Evolutionary conservation across 1,139 yeast species (phyloP).

Genomic region (Yamadazyma conglobata): DNA sequence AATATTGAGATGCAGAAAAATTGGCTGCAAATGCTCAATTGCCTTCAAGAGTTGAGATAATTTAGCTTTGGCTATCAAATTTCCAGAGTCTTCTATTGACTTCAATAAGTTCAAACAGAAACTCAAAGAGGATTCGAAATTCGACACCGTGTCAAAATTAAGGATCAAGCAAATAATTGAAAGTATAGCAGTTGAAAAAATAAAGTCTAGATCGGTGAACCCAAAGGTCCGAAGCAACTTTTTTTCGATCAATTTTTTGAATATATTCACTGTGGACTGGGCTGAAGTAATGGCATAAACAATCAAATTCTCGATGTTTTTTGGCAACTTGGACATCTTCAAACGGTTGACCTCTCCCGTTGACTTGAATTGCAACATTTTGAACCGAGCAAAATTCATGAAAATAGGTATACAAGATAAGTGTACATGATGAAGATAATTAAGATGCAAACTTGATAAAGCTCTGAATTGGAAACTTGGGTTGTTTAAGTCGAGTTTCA

Average conservation of each 20-base stretch:
- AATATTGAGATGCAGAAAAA: slow-evolving; percentile 2
- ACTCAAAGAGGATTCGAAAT: slow-evolving; percentile 21
- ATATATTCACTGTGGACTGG: slow-evolving; percentile 25
- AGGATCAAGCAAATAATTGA: slow-evolving; percentile 23
- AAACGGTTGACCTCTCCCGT: slow-evolving; percentile 5
- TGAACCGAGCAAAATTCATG: slow-evolving; percentile 21
- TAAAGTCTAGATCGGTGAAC: slow-evolving; percentile 26
- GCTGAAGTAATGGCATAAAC: slow-evolving; percentile 21
- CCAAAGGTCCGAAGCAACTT: slow-evolving; percentile 22
- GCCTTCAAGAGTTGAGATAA: slow-evolving; percentile 19
- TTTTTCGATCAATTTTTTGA: slow-evolving; percentile 20
- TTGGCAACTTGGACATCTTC: slow-evolving; percentile 14
- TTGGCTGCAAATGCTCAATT: slow-evolving; percentile 12
- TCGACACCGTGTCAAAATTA: slow-evolving; percentile 13
- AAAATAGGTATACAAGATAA: slow-evolving; percentile 26
- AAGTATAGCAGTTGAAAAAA: slow-evolving; percentile 21
- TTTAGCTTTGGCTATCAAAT: slow-evolving; percentile 24
- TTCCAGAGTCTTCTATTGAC: slow-evolving; percentile 23
- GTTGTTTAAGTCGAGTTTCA: slow-evolving; percentile 16
- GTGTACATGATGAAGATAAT: slow-evolving; percentile 28
- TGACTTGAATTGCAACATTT: slow-evolving; percentile 13
- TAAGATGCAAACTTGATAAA: slow-evolving; percentile 25
- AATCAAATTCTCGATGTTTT: slow-evolving; percentile 20
- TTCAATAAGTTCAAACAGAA: slow-evolving; percentile 19
- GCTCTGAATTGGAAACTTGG: slow-evolving; percentile 14